Conservation (phyloP, 192 early-diverging fungal genomes). For the Glomus cerebriforme region DNA sequence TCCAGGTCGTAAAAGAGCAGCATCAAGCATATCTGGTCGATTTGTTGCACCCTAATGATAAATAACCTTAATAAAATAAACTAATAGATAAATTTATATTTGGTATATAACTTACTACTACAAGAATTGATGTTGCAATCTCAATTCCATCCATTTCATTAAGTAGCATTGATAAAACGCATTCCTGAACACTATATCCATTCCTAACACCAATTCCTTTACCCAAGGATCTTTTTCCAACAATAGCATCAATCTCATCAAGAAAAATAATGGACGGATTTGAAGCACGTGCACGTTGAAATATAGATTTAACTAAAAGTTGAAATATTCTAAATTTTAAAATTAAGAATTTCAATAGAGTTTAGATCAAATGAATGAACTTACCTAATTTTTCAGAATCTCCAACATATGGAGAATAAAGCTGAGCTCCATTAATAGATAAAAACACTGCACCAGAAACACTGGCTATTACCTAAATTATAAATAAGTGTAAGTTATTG, state of each 20-base stretch:
- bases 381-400: conserved; percentile 79
- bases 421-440: conserved; percentile 73
- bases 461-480: conserved; percentile 70
- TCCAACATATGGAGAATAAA: conserved; percentile 83
- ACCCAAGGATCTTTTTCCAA: conserved; percentile 71
- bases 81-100: conserved; percentile 22
- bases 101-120: conserved; percentile 55
- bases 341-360: neutral
- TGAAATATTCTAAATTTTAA: neutral
- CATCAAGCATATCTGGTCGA: conserved; percentile 84
- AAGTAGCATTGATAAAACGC: conserved; percentile 73
- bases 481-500: neutral
- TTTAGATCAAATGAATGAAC: conserved; percentile 4
- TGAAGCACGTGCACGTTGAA: conserved; percentile 76
- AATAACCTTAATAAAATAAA: neutral
- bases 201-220: conserved; percentile 54
- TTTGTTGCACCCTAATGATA: conserved; percentile 77
- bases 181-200: conserved; percentile 76
- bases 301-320: conserved; percentile 65
- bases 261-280: conserved; percentile 91
- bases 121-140: conserved; percentile 64
- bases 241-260: conserved; percentile 96
- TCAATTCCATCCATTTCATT: conserved; percentile 96
- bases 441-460: conserved; percentile 77
- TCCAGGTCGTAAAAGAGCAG: conserved; percentile 81